Conservation (phyloP, 2,329 filamentous ascomycete species). For the Claviceps cyperi region DNA sequence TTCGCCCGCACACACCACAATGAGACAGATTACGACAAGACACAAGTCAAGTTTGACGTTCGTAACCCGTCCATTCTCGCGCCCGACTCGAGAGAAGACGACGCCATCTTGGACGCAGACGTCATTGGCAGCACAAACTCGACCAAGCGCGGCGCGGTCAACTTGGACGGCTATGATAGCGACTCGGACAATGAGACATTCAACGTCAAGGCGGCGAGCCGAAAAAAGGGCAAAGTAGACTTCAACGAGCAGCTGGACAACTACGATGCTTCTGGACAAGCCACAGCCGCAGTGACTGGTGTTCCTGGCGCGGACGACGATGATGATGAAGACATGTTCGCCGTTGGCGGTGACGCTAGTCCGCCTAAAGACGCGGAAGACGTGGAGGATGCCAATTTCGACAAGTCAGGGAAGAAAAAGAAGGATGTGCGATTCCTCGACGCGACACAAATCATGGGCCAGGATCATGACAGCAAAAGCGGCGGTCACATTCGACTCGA, state of each 20-base stretch:
- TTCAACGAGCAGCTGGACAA: slow-evolving; percentile 39
- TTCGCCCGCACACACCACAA: slow-evolving; percentile 62
- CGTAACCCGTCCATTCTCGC: slow-evolving; percentile 89
- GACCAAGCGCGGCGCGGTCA: slow-evolving; percentile 85
- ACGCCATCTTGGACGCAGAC: slow-evolving; percentile 73
- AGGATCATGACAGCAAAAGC: slow-evolving; percentile 58
- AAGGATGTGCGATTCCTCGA: slow-evolving; percentile 48
- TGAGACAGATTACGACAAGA: slow-evolving; percentile 36
- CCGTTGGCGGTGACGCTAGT: slow-evolving; percentile 40
- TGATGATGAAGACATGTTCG: slow-evolving; percentile 77
- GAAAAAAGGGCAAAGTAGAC: slow-evolving; percentile 34
- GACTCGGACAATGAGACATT: slow-evolving; percentile 90
- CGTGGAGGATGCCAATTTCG: slow-evolving; percentile 19
- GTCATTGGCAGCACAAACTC: slow-evolving; percentile 70
- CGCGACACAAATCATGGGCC: slow-evolving; percentile 57
- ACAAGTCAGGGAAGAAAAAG: slow-evolving; percentile 38
- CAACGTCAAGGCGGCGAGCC: slow-evolving; percentile 53
- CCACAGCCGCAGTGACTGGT: slow-evolving; percentile 19
- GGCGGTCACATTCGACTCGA: slow-evolving; percentile 56
- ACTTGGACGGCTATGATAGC: slow-evolving; percentile 91
- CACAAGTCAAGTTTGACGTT: slow-evolving; percentile 84
- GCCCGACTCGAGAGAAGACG: slow-evolving; percentile 57
- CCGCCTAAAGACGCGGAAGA: slow-evolving; percentile 26
- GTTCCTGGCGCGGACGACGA: slow-evolving; percentile 26
- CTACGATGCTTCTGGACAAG: slow-evolving; percentile 32